phyloP scores from a whole-genome alignment of 176 grass and related monocot species.

The Olyra latifolia region DNA sequence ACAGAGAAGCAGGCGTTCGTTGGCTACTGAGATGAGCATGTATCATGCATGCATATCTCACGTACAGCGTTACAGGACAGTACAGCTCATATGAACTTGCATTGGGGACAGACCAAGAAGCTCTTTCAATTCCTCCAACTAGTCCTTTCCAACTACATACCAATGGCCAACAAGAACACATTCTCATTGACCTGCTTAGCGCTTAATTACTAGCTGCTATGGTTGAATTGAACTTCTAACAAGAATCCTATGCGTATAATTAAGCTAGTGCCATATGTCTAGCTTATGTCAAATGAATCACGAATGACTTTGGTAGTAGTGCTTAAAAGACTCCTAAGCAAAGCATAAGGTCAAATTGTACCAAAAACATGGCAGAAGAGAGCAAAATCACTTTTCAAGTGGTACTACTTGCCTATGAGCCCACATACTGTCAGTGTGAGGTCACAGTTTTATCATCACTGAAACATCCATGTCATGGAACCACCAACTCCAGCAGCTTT shows the following conservation, averaged over 20 bases:
- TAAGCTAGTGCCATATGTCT: background rate
- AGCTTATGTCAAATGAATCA: background rate
- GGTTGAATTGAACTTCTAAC: constrained; percentile 20
- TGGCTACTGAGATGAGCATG: constrained; percentile 26
- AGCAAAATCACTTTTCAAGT: constrained; percentile 9
- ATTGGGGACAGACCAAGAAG: constrained; percentile 10
- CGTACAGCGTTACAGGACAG: background rate
- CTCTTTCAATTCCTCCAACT: constrained; percentile 22
- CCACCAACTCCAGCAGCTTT: constrained; percentile 36
- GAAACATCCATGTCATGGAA: constrained; percentile 27
- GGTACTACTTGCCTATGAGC: constrained; percentile 25
- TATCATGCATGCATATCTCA: constrained; percentile 19
- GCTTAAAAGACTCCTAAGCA: background rate
- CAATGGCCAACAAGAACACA: background rate
- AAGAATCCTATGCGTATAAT: background rate
- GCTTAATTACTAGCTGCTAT: background rate
- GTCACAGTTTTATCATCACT: constrained; percentile 22
- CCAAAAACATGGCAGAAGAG: constrained; percentile 7
- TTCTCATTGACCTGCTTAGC: constrained; percentile 31
- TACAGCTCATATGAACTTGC: constrained; percentile 47
- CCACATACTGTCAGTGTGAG: constrained; percentile 26
- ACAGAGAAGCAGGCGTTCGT: background rate
- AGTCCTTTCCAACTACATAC: background rate
- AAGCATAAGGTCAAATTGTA: constrained; percentile 6
- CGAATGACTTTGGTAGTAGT: background rate